phyloP scores from a whole-genome alignment of 73 alveolate genomes.

The Paraurostyla sp. region DNA sequence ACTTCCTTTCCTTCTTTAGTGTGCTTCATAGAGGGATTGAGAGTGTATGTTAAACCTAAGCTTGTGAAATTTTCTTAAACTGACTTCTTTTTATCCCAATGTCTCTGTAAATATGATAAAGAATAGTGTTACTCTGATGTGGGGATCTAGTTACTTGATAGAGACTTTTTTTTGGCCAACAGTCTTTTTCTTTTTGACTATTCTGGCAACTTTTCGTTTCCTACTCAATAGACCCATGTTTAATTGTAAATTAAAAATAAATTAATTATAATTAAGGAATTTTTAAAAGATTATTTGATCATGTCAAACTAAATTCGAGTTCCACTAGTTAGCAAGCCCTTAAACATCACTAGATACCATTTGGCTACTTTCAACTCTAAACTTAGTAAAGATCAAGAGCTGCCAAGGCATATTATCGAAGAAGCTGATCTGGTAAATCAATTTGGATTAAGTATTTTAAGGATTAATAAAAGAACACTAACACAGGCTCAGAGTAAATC shows the following conservation, averaged over 20 bases:
- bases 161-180: background rate
- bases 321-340: conserved; percentile 20
- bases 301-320: conserved; percentile 44
- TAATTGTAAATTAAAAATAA: background rate
- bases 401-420: conserved; percentile 16
- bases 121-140: background rate
- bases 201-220: conserved; percentile 1
- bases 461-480: too few species aligned
- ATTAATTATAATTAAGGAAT: background rate
- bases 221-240: conserved; percentile 50
- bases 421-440: background rate
- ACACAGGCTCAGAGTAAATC: too few species aligned
- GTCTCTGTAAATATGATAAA: background rate
- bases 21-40: background rate
- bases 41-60: background rate
- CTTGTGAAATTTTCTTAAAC: conserved; percentile 15
- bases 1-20: background rate
- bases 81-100: conserved; percentile 44
- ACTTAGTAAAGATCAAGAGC: background rate
- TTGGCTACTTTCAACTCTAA: conserved; percentile 29
- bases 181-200: conserved; percentile 24
- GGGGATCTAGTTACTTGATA: background rate
- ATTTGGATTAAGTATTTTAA: background rate
- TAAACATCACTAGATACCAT: conserved; percentile 13
- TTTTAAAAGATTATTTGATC: too few species aligned